Evolutionary conservation across 441 rosid species (phyloP).

Genomic region (Mallotus japonicus): DNA sequence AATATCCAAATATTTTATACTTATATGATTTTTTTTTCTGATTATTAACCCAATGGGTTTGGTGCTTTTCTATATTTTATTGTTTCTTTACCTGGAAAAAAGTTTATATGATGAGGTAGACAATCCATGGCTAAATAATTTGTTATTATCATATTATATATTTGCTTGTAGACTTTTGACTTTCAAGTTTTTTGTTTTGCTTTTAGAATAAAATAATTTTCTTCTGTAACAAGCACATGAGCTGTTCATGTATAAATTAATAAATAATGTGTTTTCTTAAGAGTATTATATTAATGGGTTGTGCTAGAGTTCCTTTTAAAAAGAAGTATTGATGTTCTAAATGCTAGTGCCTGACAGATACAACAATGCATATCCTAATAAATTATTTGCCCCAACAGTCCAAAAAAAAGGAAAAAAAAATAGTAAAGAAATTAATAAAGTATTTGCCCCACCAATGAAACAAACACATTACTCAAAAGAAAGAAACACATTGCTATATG

Average conservation of each 20-base stretch:
- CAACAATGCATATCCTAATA: slow-evolving; percentile 12
- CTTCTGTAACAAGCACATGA: slow-evolving; percentile 20
- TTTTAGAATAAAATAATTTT: neutral
- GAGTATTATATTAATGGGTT: slow-evolving; percentile 18
- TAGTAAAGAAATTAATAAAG: neutral
- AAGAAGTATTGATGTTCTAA: slow-evolving; percentile 3
- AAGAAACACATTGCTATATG: slow-evolving; percentile 1
- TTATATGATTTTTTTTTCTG: neutral
- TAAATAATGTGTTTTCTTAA: slow-evolving; percentile 12
- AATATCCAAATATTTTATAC: neutral
- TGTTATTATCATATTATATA: neutral
- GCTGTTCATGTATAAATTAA: slow-evolving; percentile 22
- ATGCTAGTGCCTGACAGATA: slow-evolving; percentile 25
- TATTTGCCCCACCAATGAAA: slow-evolving; percentile 14
- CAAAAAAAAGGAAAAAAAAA: no score
- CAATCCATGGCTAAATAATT: no score
- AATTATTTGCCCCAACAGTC: slow-evolving; percentile 16
- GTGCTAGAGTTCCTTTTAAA: slow-evolving; percentile 23
- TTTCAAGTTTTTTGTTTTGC: neutral
- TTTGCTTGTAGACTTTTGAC: neutral
- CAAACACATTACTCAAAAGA: neutral
- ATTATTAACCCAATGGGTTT: neutral
- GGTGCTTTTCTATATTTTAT: no score
- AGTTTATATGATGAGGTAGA: no score
- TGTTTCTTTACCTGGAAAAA: no score